Percentiles rank a stretch among this genome's conserved stretches.
Evolutionary conservation across 805 yeast species (phyloP).

Genomic region (Saturnispora mendoncae): DNA sequence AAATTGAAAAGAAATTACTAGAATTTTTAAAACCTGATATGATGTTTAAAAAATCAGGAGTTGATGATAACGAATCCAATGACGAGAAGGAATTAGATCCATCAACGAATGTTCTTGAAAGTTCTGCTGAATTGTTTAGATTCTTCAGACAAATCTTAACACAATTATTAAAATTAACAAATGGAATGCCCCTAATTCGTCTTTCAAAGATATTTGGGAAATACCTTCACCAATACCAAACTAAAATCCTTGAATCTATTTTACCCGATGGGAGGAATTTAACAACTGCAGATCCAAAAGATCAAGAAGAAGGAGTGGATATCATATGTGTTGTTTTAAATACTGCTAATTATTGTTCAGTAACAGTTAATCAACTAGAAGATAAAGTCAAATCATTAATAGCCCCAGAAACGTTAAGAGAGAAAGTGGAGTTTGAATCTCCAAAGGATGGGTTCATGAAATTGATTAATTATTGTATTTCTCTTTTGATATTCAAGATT

Average conservation of each 20-base stretch:
- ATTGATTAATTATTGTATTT: conserved; percentile 50
- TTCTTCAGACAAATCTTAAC: conserved; percentile 62
- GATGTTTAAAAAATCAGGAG: conserved; percentile 34
- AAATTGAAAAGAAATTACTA: conserved; percentile 50
- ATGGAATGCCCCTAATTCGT: conserved; percentile 41
- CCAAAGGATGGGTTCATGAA: conserved; percentile 50
- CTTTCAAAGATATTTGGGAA: conserved; percentile 53
- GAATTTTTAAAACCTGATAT: conserved; percentile 55
- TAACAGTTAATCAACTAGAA: conserved; percentile 70
- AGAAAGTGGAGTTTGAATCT: conserved; percentile 43
- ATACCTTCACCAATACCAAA: conserved; percentile 53
- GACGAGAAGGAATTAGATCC: conserved; percentile 14
- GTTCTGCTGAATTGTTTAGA: conserved; percentile 82
- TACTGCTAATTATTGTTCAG: conserved; percentile 83
- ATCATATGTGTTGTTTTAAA: conserved; percentile 67
- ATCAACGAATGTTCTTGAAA: conserved; percentile 53
- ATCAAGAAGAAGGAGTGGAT: conserved; percentile 51
- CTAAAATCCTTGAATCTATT: conserved; percentile 39
- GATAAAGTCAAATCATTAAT: conserved; percentile 41
- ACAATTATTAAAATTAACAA: conserved; percentile 57
- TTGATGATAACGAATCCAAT: conserved; percentile 1
- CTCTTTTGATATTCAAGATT: conserved; percentile 47
- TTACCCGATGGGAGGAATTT: conserved; percentile 33
- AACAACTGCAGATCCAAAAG: conserved; percentile 26
- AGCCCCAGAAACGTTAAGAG: conserved; percentile 27